Percentiles rank a stretch among this genome's conserved stretches.
Conservation (phyloP, 2,329 filamentous ascomycete species). For the Cordyceps farinosa region DNA sequence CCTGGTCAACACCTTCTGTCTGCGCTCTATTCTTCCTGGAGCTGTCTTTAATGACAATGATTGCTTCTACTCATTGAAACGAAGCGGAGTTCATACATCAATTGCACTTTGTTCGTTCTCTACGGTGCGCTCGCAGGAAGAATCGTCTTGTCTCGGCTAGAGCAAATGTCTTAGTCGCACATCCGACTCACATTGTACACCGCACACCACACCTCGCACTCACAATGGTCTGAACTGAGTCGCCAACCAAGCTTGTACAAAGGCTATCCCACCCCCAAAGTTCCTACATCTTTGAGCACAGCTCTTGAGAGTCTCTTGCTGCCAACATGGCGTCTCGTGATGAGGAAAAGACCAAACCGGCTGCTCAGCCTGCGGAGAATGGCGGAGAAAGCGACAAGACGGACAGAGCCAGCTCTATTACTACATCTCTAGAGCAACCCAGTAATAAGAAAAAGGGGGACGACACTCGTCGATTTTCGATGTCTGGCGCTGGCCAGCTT, state of each 20-base stretch:
- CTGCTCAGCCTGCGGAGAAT: neutral
- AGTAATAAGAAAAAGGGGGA: constrained; percentile 10
- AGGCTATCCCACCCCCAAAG: neutral
- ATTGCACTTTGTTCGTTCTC: neutral
- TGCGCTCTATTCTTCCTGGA: too few species aligned
- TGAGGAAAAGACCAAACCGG: neutral
- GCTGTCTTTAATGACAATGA: too few species aligned
- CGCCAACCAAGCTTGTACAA: neutral
- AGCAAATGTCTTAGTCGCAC: constrained; percentile 1
- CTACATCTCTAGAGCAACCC: constrained; percentile 21
- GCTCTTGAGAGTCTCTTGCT: neutral
- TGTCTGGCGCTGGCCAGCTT: constrained; percentile 35
- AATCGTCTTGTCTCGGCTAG: neutral
- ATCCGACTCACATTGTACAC: neutral
- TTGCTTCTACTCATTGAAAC: neutral
- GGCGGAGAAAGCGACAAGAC: constrained; percentile 21
- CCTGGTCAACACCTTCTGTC: too few species aligned
- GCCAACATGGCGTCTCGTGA: constrained; percentile 5
- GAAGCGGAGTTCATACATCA: neutral
- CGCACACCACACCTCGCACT: neutral
- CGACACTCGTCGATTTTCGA: constrained; percentile 25
- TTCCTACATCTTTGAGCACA: neutral
- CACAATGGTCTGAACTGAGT: neutral
- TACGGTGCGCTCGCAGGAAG: neutral
- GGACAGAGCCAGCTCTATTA: constrained; percentile 24